phyloP scores from a whole-genome alignment of 2,329 filamentous ascomycete genomes.

The Lasiodiplodia theobromae region DNA sequence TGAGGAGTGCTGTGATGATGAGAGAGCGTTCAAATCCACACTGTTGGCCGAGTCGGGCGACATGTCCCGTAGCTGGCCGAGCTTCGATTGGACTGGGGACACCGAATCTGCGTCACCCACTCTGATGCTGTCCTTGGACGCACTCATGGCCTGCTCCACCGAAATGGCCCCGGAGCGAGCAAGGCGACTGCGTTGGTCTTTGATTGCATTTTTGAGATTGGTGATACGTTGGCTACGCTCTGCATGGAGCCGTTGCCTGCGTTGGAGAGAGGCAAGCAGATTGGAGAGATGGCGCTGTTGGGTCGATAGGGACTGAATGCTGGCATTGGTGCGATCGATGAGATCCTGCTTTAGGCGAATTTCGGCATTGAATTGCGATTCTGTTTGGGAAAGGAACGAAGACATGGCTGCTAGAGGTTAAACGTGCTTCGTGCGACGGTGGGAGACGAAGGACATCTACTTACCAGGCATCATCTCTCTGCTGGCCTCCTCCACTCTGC shows the following conservation, averaged over 20 bases:
- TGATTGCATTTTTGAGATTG: conserved; percentile 77
- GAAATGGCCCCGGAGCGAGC: conserved; percentile 25
- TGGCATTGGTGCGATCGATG: conserved; percentile 81
- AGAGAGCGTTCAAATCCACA: conserved; percentile 29
- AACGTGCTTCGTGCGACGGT: conserved; percentile 18
- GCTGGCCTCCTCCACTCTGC: conserved; percentile 72
- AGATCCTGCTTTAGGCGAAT: conserved; percentile 83
- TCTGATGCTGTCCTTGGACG: conserved; percentile 58
- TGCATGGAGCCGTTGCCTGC: conserved; percentile 67
- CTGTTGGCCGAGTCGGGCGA: conserved; percentile 46
- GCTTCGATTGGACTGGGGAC: conserved; percentile 16
- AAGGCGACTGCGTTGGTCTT: conserved; percentile 65
- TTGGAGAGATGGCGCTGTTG: conserved; percentile 80
- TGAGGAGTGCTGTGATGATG: conserved; percentile 23
- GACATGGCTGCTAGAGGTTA: conserved; percentile 70
- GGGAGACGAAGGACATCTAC: conserved; percentile 41
- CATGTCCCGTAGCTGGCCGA: conserved; percentile 17
- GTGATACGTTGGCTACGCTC: conserved; percentile 73
- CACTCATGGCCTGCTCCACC: conserved; percentile 18
- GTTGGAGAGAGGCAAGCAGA: conserved; percentile 73
- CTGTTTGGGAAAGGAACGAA: conserved; percentile 79
- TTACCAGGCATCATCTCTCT: conserved; percentile 81
- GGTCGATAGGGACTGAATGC: conserved; percentile 80
- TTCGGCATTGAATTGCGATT: conserved; percentile 79
- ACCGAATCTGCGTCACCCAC: conserved; percentile 57